Conservation (phyloP, 306 rosid species). For the Amphicarpaea edgeworthii region DNA sequence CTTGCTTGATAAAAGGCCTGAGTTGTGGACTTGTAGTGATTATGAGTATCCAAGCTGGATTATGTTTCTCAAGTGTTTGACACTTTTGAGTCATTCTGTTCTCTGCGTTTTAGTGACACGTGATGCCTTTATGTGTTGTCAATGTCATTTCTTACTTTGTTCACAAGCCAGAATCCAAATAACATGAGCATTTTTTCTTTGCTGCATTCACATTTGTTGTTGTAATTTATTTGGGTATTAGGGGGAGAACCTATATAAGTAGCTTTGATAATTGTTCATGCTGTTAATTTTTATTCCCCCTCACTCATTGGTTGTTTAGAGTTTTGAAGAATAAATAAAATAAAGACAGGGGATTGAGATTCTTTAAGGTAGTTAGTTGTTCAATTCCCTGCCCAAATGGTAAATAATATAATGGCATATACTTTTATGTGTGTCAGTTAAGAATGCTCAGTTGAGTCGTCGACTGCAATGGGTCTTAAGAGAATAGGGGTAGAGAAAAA, state of each 20-base stretch:
- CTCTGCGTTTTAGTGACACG: no score
- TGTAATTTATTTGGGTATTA: background rate
- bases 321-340: background rate
- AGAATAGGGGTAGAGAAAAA: background rate
- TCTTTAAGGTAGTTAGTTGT: background rate
- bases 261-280: background rate
- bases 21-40: no score
- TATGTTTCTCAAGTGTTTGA: no score
- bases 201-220: background rate
- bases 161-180: background rate
- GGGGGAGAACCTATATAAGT: background rate
- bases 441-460: background rate
- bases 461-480: background rate
- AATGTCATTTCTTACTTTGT: no score
- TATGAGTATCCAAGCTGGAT: no score
- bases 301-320: background rate
- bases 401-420: constrained; percentile 4
- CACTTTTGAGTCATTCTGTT: no score
- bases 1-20: no score
- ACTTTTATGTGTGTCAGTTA: background rate
- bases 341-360: background rate
- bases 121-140: no score
- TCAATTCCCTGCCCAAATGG: background rate
- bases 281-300: background rate
- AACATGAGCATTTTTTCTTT: background rate